Percentiles rank a stretch among this genome's conserved stretches.
phyloP scores from a whole-genome alignment of 2,329 filamentous ascomycete species.

The Aspergillus flavus region DNA sequence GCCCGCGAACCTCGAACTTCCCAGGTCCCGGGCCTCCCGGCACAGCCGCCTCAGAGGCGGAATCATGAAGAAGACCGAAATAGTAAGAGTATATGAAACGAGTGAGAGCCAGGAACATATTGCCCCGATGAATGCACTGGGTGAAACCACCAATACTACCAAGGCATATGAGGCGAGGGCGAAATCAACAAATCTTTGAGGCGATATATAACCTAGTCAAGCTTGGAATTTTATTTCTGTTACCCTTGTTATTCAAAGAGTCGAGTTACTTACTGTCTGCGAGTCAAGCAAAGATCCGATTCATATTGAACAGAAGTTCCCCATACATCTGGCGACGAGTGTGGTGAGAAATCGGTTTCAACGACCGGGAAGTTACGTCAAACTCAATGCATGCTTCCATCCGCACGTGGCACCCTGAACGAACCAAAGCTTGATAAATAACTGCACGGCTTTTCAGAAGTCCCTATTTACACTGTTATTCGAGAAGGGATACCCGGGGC shows the following conservation, averaged over 20 bases:
- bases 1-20: neutral
- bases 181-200: neutral
- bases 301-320: neutral
- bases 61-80: slow-evolving; percentile 10
- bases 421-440: too few species aligned
- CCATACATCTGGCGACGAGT: too few species aligned
- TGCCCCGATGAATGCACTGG: neutral
- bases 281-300: neutral
- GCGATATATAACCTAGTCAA: neutral
- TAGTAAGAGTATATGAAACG: slow-evolving; percentile 1
- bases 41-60: neutral
- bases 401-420: too few species aligned
- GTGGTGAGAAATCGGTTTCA: neutral
- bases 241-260: neutral
- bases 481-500: too few species aligned
- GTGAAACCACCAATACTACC: neutral
- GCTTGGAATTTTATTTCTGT: too few species aligned
- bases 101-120: slow-evolving; percentile 9
- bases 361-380: neutral
- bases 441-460: too few species aligned
- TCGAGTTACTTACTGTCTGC: neutral
- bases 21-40: neutral
- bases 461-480: too few species aligned
- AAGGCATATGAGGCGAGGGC: neutral
- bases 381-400: neutral